Evolutionary conservation across 2,329 filamentous ascomycete species (phyloP).

Genomic region (Leptographium wingfieldii): DNA sequence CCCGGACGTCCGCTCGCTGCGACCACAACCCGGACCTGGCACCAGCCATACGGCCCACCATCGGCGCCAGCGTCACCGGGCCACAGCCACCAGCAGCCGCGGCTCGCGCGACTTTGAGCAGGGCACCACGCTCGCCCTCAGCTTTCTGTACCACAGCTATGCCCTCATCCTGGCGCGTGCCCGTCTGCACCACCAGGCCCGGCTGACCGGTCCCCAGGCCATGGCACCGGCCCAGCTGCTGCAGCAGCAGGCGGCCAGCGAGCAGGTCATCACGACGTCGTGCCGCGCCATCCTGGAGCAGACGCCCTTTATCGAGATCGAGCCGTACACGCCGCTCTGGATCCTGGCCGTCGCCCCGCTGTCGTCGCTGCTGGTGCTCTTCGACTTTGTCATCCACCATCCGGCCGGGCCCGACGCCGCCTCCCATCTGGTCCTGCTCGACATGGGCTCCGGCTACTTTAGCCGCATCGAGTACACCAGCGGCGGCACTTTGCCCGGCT

Average conservation of each 20-base stretch:
- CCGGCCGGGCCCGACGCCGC: constrained; percentile 21
- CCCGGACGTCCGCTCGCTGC: constrained; percentile 6
- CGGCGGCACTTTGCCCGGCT: constrained; percentile 19
- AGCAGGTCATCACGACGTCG: neutral
- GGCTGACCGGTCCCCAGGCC: neutral
- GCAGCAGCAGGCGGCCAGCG: neutral
- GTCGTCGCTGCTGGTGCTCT: constrained; percentile 25
- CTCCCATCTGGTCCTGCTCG: constrained; percentile 25
- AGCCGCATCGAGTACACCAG: constrained; percentile 27
- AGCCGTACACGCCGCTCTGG: constrained; percentile 18
- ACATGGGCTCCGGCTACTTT: constrained; percentile 29
- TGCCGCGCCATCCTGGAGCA: constrained; percentile 17
- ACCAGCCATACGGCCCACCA: constrained; percentile 6
- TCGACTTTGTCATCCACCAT: constrained; percentile 27
- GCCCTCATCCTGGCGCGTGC: constrained; percentile 17
- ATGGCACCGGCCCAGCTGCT: neutral
- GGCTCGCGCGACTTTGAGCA: constrained; percentile 1
- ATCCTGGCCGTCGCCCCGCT: constrained; percentile 24
- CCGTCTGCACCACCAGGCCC: constrained; percentile 10
- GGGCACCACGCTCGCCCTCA: constrained; percentile 10
- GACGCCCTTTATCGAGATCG: constrained; percentile 18
- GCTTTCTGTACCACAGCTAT: constrained; percentile 19
- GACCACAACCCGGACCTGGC: neutral
- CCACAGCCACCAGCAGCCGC: constrained; percentile 7
- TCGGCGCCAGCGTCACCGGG: neutral